Evolutionary conservation across 352 stramenopile genomes (phyloP), one percentile per base, ranked within the genome.

Genomic region (Globisporangium barbulae): DNA sequence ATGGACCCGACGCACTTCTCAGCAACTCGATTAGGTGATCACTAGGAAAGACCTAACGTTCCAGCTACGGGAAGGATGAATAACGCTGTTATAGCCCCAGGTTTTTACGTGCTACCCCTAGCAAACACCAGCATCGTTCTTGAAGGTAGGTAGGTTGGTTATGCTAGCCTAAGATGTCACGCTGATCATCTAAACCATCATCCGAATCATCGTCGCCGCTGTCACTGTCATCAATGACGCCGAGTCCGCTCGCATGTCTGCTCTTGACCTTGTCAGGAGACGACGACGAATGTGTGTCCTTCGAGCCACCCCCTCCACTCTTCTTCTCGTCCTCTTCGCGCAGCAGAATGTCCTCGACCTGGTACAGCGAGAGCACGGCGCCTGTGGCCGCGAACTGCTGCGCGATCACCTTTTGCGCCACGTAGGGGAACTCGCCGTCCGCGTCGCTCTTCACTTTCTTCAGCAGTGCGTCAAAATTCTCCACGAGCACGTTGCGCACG

Each of bases 401-500:
- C 7, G 72, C 76, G 37, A 85, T 73, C 13, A 77, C 68, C 2
- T 70, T 71, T 37, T 83, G 72, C 7, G 68, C 76, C 6, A 79
- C 69, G 44, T 68, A 74, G 19, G 78, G 78, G 49, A 79, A 87
- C 59, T 87, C 75, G 33, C 78, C 75, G 41, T 87, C 78, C 17
- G 59, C 56, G 54, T 84, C 78, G 42, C 78, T 76, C 47, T 82
- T 78, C 60, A 81, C 74, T 42, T 74, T 65, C 9, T 68, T 63
- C 42, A 85, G 47, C 19, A 88, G 61, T 25, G 68, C 65, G 1
- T 79, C 68, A 30, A 88, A 67, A 56, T 79, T 79, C 48, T 85
- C 78, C 0, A 78, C 72, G 8, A 88, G 30, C 15, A 85, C 68
- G 49, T 83, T 85, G 58, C 78, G 74, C 12, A 88, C 74, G 21